A percentile compares a stretch with the other conserved stretches of the same genome.
phyloP scores from a whole-genome alignment of 495 filamentous ascomycete genomes.

The Neurospora sp. region DNA sequence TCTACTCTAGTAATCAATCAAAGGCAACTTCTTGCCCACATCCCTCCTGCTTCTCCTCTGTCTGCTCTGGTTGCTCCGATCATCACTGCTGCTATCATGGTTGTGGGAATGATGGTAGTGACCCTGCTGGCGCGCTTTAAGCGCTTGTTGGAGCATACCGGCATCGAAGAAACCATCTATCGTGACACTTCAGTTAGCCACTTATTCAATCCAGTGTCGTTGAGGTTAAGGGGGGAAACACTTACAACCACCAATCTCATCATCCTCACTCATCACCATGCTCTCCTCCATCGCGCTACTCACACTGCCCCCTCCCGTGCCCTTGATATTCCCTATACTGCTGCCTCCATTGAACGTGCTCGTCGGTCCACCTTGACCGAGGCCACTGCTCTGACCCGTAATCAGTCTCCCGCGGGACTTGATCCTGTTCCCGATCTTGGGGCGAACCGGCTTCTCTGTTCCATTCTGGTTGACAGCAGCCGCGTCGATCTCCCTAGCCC shows the following conservation, averaged over 20 bases:
- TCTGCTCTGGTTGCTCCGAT: slow-evolving; percentile 35
- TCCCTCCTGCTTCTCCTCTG: slow-evolving; percentile 46
- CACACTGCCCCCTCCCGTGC: slow-evolving; percentile 31
- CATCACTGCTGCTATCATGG: neutral
- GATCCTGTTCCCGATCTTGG: slow-evolving; percentile 19
- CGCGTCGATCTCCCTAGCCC: slow-evolving; percentile 36
- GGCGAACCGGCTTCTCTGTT: neutral
- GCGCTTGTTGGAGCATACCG: slow-evolving; percentile 80
- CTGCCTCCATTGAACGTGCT: neutral
- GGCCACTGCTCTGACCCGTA: slow-evolving; percentile 29
- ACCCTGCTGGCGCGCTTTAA: slow-evolving; percentile 49
- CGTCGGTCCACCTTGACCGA: slow-evolving; percentile 20
- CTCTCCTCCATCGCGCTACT: slow-evolving; percentile 42
- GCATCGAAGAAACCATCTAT: slow-evolving; percentile 94
- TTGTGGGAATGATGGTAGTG: slow-evolving; percentile 19
- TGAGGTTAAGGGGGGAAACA: slow-evolving; percentile 7
- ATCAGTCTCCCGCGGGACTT: slow-evolving; percentile 52
- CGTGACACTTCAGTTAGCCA: too few species aligned
- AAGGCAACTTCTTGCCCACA: slow-evolving; percentile 68
- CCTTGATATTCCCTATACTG: neutral
- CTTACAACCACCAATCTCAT: slow-evolving; percentile 89
- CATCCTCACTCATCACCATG: slow-evolving; percentile 65
- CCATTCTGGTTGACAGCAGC: neutral
- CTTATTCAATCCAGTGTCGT: too few species aligned
- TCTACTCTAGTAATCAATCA: slow-evolving; percentile 55